Conservation (phyloP, 306 rosid species). For the Trichosanthes truncata region DNA sequence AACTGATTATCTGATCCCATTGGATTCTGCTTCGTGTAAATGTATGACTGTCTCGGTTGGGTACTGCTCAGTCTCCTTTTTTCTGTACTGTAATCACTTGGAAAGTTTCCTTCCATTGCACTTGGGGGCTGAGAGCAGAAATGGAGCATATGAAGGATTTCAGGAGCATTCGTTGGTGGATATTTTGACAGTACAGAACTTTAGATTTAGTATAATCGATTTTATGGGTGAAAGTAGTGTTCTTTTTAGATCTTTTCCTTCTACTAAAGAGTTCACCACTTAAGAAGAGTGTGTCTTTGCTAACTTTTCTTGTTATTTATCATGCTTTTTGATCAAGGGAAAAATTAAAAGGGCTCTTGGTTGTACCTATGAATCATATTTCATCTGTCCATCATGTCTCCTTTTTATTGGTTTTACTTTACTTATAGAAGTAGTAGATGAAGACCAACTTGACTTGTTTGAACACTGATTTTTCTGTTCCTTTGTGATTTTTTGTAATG, state of each 20-base stretch:
- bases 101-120: conserved; percentile 33
- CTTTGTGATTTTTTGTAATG: background rate
- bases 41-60: conserved; percentile 57
- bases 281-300: background rate
- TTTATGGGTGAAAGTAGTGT: background rate
- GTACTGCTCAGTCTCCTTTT: conserved; percentile 44
- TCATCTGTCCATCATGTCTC: background rate
- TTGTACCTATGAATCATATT: background rate
- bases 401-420: background rate
- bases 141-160: conserved; percentile 51
- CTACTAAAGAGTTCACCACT: background rate
- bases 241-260: conserved; percentile 1
- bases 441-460: background rate
- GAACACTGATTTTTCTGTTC: background rate
- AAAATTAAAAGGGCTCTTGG: background rate
- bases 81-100: conserved; percentile 33
- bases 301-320: background rate
- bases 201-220: conserved; percentile 16
- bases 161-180: conserved; percentile 39
- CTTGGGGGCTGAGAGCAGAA: conserved; percentile 47
- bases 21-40: conserved; percentile 35
- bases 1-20: conserved; percentile 40
- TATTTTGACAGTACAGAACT: conserved; percentile 17
- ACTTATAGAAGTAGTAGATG: background rate
- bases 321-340: background rate